Percentiles rank a stretch among this genome's conserved stretches.
phyloP scores from a whole-genome alignment of 495 filamentous ascomycete genomes.

The Staphylotrichum tortipilum region DNA sequence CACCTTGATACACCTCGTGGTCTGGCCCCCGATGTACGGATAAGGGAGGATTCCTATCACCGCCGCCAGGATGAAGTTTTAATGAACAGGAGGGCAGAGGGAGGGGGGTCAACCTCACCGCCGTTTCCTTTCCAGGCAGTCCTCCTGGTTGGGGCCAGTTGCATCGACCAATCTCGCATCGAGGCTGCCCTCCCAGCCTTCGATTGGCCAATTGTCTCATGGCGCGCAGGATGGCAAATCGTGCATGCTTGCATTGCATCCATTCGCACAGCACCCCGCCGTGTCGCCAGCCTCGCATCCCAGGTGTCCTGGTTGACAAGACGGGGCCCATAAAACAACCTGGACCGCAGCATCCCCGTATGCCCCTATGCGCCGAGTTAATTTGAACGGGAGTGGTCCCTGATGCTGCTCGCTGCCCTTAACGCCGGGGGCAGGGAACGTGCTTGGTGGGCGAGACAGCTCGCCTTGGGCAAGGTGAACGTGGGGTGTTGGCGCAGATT shows the following conservation, averaged over 20 bases:
- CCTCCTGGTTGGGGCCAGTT: neutral
- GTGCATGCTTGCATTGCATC: neutral
- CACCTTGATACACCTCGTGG: neutral
- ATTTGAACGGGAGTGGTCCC: too few relatives aligned
- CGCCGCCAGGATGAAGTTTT: neutral
- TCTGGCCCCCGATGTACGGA: too few relatives aligned
- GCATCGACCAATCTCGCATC: constrained; percentile 1
- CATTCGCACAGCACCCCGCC: neutral
- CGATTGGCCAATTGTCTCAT: neutral
- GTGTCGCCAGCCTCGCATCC: neutral
- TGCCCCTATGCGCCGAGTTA: too few relatives aligned
- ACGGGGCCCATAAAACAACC: too few relatives aligned
- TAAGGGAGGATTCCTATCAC: too few relatives aligned
- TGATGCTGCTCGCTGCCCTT: too few relatives aligned
- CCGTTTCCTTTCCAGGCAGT: constrained; percentile 1
- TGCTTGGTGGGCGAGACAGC: neutral
- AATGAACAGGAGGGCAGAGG: neutral
- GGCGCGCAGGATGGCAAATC: neutral
- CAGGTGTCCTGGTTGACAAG: too few relatives aligned
- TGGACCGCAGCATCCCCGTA: too few relatives aligned
- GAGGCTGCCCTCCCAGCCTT: neutral
- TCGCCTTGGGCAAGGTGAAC: too few relatives aligned
- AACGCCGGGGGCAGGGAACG: too few relatives aligned
- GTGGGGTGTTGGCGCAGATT: neutral
- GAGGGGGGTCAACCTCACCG: constrained; percentile 1